These are phyloP conservation scores for Auxenochlorella pyrenoidosa DNA, from an alignment of 139 green algal species.

Conservation along the genomic window DNA sequence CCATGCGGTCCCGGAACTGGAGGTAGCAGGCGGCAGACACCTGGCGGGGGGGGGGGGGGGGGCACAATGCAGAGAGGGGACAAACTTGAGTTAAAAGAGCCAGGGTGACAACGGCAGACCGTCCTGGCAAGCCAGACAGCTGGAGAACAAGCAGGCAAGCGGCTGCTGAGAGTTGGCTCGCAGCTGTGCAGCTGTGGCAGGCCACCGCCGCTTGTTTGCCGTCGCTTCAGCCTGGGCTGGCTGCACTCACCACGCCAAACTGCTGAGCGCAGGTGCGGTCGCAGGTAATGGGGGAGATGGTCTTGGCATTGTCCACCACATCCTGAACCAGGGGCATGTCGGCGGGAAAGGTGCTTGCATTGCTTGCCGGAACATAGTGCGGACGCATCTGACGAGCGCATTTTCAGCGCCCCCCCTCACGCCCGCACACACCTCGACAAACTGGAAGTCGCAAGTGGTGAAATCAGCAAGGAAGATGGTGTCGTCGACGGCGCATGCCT, in stretches of 20 bases:
- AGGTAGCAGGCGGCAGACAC: background rate
- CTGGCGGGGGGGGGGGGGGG: background rate
- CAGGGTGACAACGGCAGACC: background rate
- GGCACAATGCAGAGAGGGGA: background rate
- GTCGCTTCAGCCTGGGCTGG: too few species aligned
- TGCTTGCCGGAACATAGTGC: too few species aligned
- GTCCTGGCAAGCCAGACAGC: background rate
- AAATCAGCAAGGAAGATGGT: conserved; percentile 11
- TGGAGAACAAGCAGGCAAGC: background rate
- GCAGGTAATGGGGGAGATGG: background rate
- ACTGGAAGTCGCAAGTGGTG: conserved; percentile 5
- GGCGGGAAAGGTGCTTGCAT: too few species aligned
- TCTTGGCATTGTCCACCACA: background rate
- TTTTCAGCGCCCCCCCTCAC: too few species aligned
- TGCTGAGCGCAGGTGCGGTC: background rate
- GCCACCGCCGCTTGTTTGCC: background rate
- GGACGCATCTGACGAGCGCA: too few species aligned
- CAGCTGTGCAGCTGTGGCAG: too few species aligned
- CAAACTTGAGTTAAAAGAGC: too few species aligned
- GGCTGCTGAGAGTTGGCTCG: too few species aligned
- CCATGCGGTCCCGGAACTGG: background rate
- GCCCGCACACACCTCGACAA: background rate
- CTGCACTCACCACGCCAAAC: background rate
- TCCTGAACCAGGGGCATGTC: background rate
- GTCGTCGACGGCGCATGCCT: background rate